A percentile compares a stretch with the other conserved stretches of the same genome.
phyloP scores from a whole-genome alignment of 1,284 basidiomycete species.

The Marasmius oreades region DNA sequence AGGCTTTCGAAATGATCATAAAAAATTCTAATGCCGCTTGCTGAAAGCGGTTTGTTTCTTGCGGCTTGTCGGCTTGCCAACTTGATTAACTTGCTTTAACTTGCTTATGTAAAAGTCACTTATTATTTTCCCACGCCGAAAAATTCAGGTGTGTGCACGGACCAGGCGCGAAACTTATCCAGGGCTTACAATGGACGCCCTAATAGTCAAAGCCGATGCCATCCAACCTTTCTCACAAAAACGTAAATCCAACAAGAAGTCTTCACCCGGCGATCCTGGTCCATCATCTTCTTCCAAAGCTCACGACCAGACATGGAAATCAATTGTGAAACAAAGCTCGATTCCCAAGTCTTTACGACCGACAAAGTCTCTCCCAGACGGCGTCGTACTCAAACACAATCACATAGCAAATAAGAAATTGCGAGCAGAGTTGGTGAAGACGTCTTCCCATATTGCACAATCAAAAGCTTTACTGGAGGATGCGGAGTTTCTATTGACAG shows the following conservation, averaged over 20 bases:
- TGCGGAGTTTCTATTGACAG: constrained; percentile 60
- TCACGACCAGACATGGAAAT: constrained; percentile 44
- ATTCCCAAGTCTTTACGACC: constrained; percentile 61
- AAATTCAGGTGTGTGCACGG: constrained; percentile 2
- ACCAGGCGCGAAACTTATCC: background rate
- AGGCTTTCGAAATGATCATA: too few relatives aligned
- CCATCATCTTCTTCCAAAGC: constrained; percentile 23
- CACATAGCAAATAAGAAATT: constrained; percentile 79
- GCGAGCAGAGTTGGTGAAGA: constrained; percentile 60
- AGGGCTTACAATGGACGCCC: constrained; percentile 52
- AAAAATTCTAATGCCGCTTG: too few relatives aligned
- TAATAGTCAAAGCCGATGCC: constrained; percentile 69
- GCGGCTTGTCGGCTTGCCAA: too few relatives aligned
- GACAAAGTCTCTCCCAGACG: constrained; percentile 37
- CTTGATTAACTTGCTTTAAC: too few relatives aligned
- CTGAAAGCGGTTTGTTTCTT: too few relatives aligned
- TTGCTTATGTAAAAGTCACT: too few relatives aligned
- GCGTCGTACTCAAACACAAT: constrained; percentile 38
- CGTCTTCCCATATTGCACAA: constrained; percentile 53
- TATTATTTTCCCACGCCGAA: background rate
- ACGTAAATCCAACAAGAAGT: constrained; percentile 23
- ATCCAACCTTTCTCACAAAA: constrained; percentile 46
- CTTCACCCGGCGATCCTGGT: constrained; percentile 11
- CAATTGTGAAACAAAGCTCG: constrained; percentile 52
- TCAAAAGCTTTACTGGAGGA: constrained; percentile 60